Evolutionary conservation across 352 stramenopile genomes (phyloP), one percentile per base, ranked within the genome.

Genomic region (Peronosclerospora sorghi): DNA sequence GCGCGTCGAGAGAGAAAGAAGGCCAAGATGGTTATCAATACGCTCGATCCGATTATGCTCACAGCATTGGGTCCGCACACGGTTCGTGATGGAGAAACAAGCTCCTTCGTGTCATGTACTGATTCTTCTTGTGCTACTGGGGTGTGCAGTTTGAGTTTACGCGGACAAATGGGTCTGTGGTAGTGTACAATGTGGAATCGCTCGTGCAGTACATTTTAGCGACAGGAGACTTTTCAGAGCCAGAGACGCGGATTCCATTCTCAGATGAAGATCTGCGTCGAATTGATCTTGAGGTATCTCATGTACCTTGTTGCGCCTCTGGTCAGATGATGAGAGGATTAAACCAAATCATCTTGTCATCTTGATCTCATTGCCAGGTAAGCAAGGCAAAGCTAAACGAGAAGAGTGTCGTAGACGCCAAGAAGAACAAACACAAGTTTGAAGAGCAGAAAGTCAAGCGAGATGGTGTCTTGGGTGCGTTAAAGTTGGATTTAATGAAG

Each of bases 1-100:
- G 41, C 18, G 0, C 36, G 46, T 2, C 32, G 42, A 6, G 40
- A 58, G 21, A 62, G 46, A 32, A 86, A 84, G 58, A 81, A 70
- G 46, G 35, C 50, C 39, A 87, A 88, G 55, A 41, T 54, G 26
- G 49, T 68, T 35, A 73, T 81, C 24, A 93, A 92, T 52, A 77
- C 74, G 17, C 57, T 85, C 1, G 84, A 95, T 51, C 84, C 84
- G 24, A 95, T 95, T 45, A 91, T 94, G 81, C 57, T 94, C 38
- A 73, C 69, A 12, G 69, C 76, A 36, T 50, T 95, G 20, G 76
- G 73, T 4, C 64, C 64, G 17, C 60, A 93, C 44, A 91, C 76
- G 68, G 78, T 90, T 45, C 26, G 61, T 63, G 57, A 50, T 35
- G 8, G 15, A 18, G 10, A 35, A 15, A 17, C 5, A 19, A 17